phyloP scores from a whole-genome alignment of 768 basidiomycete species.

The Leccinum rimulosum region DNA sequence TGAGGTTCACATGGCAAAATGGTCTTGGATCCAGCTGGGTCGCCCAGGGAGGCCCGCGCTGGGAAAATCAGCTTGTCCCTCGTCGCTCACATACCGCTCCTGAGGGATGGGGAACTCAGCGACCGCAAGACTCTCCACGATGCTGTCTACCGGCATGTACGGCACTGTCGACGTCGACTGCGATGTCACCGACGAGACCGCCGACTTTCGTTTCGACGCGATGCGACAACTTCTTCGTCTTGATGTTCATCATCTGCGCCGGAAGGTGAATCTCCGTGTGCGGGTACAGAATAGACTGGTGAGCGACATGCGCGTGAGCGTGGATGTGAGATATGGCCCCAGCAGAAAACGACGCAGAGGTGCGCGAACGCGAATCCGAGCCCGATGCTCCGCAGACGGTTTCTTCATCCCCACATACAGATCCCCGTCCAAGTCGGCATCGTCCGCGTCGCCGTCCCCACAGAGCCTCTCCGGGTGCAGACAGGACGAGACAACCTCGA shows the following conservation, averaged over 20 bases:
- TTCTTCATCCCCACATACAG: slow-evolving; percentile 45
- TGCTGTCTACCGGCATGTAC: slow-evolving; percentile 34
- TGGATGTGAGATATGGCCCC: slow-evolving; percentile 23
- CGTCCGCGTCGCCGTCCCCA: slow-evolving; percentile 35
- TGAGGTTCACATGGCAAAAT: slow-evolving; percentile 21
- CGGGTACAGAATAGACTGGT: slow-evolving; percentile 27
- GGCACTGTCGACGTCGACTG: slow-evolving; percentile 48
- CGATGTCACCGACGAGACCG: slow-evolving; percentile 40
- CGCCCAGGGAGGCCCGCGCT: slow-evolving; percentile 21
- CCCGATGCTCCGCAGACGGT: slow-evolving; percentile 34
- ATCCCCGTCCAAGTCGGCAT: slow-evolving; percentile 61
- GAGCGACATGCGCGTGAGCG: slow-evolving; percentile 23
- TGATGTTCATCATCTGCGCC: slow-evolving; percentile 12
- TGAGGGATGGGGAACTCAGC: slow-evolving; percentile 27
- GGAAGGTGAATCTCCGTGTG: slow-evolving; percentile 29
- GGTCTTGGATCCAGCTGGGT: slow-evolving; percentile 38
- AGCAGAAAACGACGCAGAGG: slow-evolving; percentile 47
- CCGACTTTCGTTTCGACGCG: slow-evolving; percentile 33
- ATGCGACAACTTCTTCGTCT: slow-evolving; percentile 9
- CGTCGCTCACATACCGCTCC: slow-evolving; percentile 33
- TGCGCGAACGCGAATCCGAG: slow-evolving; percentile 62
- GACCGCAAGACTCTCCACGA: slow-evolving; percentile 27
- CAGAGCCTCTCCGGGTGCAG: slow-evolving; percentile 11
- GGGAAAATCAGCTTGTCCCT: slow-evolving; percentile 31
- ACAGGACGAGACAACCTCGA: background rate